Percentiles rank a stretch among this genome's conserved stretches.
phyloP scores from a whole-genome alignment of 179 eudicot species.

The Dionaea muscipula region DNA sequence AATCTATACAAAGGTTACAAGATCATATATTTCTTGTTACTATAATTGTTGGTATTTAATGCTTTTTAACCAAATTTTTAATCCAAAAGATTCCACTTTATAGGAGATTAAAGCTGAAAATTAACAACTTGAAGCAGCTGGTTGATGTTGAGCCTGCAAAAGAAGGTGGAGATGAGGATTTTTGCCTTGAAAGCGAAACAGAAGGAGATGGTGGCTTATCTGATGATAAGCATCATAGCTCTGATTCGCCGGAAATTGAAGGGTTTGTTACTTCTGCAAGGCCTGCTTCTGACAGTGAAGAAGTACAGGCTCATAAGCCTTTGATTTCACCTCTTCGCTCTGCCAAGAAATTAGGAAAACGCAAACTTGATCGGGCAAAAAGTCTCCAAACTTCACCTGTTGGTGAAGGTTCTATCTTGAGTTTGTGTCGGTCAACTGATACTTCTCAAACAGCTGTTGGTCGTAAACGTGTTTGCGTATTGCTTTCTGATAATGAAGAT shows the following conservation, averaged over 20 bases:
- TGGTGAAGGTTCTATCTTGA: conserved; percentile 28
- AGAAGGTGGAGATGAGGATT: conserved; percentile 20
- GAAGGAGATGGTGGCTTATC: conserved; percentile 43
- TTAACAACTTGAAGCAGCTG: conserved; percentile 46
- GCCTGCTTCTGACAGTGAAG: conserved; percentile 24
- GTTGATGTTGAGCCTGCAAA: conserved; percentile 17
- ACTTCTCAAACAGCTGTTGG: conserved; percentile 36
- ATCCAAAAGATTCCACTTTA: conserved; percentile 7
- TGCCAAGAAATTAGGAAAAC: conserved; percentile 19
- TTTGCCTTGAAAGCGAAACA: conserved; percentile 77
- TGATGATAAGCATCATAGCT: conserved; percentile 23
- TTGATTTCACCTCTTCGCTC: conserved; percentile 32
- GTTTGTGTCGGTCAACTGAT: conserved; percentile 31
- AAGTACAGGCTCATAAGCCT: conserved; percentile 35
- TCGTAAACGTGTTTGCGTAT: conserved; percentile 65
- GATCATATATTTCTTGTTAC: no score
- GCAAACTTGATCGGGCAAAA: conserved; percentile 16
- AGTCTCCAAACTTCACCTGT: conserved; percentile 15
- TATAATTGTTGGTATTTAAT: no score
- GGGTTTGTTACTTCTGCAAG: conserved; percentile 14
- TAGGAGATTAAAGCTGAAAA: conserved; percentile 53
- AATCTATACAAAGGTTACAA: no score
- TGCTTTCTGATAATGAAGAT: conserved; percentile 84
- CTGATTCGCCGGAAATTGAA: conserved; percentile 27
- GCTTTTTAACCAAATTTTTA: background rate